Evolutionary conservation across 768 basidiomycete species (phyloP), one percentile per base, ranked within the genome.

Genomic region (Amylocystis lapponica): DNA sequence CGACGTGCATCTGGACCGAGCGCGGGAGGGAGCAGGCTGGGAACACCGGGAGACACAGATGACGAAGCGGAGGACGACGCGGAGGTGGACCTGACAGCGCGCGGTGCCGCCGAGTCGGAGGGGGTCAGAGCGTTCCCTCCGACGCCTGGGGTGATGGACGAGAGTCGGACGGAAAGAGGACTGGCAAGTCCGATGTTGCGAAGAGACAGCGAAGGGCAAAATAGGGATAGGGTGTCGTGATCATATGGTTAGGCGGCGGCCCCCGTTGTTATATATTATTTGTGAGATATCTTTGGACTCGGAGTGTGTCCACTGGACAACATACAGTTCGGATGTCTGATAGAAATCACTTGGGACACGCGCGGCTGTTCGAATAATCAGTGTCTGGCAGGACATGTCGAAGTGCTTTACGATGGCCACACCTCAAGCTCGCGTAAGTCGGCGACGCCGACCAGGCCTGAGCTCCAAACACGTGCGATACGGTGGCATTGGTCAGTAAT

Each of bases 141-240:
- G 39, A 51, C 53, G 12, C 52, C 46, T 23, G 52, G 41, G 22
- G 43, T 35, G 2, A 58, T 70, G 36, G 74, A 78, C 45, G 75
- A 71, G 53, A 79, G 75, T 53, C 64, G 82, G 53, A 66, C 67
- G 17, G 83, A 81, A 59, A 64, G 81, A n/a, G 81, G 83, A 29
- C 49, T 85, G 29, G 66, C 72, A 36, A 85, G 80, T 55, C 83
- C 83, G 5, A 69, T 78, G 50, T 59, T 84, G 65, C 69, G 82
- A 46, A 62, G 66, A 39, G 66, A 63, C 37, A 59, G 61, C 44
- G 59, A 63, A 38, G 56, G 56, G 16, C 47, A 49, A 23, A 41
- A 26, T 14, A 47, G 59, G 23, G 56, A 58, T 39, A 34, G 55
- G 16, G 43, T 27, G 19, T 51, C 50, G 27, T 51, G 30, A 36